Percentiles rank a stretch among this genome's conserved stretches.
phyloP scores from a whole-genome alignment of 805 yeast genomes.

The Candida tibetensis region DNA sequence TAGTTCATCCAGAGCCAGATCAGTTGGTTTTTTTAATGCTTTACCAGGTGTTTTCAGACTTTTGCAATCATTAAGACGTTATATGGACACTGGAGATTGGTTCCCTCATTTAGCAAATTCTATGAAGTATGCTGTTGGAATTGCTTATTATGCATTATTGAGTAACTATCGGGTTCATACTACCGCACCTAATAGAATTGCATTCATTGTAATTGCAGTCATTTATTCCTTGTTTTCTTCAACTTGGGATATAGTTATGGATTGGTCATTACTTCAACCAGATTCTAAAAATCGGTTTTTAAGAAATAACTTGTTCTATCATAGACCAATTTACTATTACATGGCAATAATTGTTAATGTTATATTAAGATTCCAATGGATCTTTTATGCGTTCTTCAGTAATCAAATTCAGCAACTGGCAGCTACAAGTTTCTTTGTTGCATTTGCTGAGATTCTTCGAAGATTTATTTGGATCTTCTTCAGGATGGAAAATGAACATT shows the following conservation, averaged over 20 bases:
- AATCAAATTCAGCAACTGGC: constrained; percentile 84
- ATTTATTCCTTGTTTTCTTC: constrained; percentile 68
- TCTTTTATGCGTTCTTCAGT: constrained; percentile 79
- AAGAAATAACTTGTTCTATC: constrained; percentile 69
- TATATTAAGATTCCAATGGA: constrained; percentile 83
- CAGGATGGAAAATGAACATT: constrained; percentile 95
- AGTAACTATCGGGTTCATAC: constrained; percentile 73
- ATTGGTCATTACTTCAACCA: constrained; percentile 85
- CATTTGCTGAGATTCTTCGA: constrained; percentile 76
- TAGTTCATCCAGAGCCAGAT: constrained; percentile 73
- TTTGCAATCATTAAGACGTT: constrained; percentile 88
- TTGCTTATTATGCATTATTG: constrained; percentile 66
- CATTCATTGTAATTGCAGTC: constrained; percentile 70
- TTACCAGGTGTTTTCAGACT: constrained; percentile 90
- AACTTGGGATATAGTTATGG: constrained; percentile 92
- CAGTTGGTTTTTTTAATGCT: constrained; percentile 79
- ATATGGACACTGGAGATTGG: constrained; percentile 88
- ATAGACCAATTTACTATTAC: constrained; percentile 60
- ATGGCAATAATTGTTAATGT: constrained; percentile 72
- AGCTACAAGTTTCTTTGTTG: constrained; percentile 76
- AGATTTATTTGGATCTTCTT: constrained; percentile 87
- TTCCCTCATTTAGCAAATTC: constrained; percentile 95
- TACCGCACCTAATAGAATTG: constrained; percentile 41
- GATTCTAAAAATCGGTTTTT: constrained; percentile 55
- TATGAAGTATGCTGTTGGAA: constrained; percentile 66